Evolutionary conservation across 2,329 filamentous ascomycete genomes (phyloP), one percentile per base, ranked within the genome.

Genomic region (Xylariales sp.): DNA sequence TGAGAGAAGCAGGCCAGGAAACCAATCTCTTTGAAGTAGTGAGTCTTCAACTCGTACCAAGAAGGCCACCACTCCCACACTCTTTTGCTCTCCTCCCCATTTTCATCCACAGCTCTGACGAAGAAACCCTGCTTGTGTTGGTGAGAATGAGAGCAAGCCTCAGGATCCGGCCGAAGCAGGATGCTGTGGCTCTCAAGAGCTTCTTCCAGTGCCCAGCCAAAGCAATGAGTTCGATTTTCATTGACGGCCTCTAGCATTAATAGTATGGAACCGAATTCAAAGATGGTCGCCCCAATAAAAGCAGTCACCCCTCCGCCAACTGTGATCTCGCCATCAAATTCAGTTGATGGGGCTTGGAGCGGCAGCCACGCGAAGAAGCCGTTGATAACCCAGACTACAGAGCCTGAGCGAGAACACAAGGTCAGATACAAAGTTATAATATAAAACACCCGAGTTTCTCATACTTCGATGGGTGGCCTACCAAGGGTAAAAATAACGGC

Each of bases 211-310:
- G 81, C 81, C 80, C 80, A 86, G 4, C 82, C 81, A 52, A 85
- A 85, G 54, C 81, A 86, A 11, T 74, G 77, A 0, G 71, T 62
- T 11, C 72, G 65, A 48, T 83, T 78, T 50, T 80, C 77, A 52
- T 86, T 86, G n/a, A 84, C 66, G 4, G 81, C 81, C 55, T 86
- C 82, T 2, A 83, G 61, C 57, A 85, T 66, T 18, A 85, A 63
- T 2, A 85, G 56, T 2, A 85, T 51, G 24, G 76, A 78, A 0
- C 81, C 81, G 4, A 81, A 38, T 47, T 82, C 78, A 53, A 87
- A 85, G 6, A 85, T 61, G 1, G 78, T 82, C 0, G 80, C 80
- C 4, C 82, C 82, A n/a, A 85, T 67, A 48, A 83, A 78, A 0
- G 77, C 79, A 0, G 74, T 78, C 16, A 83, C 67, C 2, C 81